phyloP scores from a whole-genome alignment of 129 eudicot genomes.

The Glebionis coronaria region DNA sequence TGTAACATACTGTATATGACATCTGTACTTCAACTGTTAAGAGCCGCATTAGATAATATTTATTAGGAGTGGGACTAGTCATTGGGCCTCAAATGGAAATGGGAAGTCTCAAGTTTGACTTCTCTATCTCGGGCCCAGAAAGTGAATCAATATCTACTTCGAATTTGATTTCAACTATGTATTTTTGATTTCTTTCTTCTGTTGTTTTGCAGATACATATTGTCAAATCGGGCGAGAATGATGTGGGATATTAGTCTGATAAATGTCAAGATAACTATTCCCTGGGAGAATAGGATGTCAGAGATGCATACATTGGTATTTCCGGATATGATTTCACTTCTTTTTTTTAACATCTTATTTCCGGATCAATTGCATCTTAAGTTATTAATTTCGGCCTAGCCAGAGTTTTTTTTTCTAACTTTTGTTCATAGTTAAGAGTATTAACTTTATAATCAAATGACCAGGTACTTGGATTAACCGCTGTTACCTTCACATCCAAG shows the following conservation, averaged over 20 bases:
- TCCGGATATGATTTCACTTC: neutral
- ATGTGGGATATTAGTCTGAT: conserved; percentile 59
- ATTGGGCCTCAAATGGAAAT: conserved; percentile 1
- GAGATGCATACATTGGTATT: conserved; percentile 58
- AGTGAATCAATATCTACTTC: neutral
- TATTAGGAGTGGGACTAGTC: neutral
- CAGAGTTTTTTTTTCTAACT: neutral
- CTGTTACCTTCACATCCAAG: conserved; percentile 51
- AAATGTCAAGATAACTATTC: conserved; percentile 46
- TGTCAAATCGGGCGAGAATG: conserved; percentile 63
- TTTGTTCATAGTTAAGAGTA: neutral
- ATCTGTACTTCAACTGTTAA: conserved; percentile 1
- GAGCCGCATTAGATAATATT: neutral
- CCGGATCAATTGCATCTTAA: neutral
- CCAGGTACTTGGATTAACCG: conserved; percentile 59
- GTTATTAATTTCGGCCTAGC: conserved; percentile 9
- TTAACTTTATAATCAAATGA: conserved; percentile 9
- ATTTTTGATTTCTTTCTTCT: neutral
- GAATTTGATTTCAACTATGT: conserved; percentile 1
- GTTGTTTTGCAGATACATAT: conserved; percentile 50
- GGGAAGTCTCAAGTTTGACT: conserved; percentile 6
- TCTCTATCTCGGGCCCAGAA: conserved; percentile 15
- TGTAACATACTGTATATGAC: neutral
- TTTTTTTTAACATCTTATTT: neutral
- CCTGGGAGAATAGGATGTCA: conserved; percentile 45